phyloP scores from a whole-genome alignment of 768 basidiomycete genomes.

The Coprinopsis sp. region DNA sequence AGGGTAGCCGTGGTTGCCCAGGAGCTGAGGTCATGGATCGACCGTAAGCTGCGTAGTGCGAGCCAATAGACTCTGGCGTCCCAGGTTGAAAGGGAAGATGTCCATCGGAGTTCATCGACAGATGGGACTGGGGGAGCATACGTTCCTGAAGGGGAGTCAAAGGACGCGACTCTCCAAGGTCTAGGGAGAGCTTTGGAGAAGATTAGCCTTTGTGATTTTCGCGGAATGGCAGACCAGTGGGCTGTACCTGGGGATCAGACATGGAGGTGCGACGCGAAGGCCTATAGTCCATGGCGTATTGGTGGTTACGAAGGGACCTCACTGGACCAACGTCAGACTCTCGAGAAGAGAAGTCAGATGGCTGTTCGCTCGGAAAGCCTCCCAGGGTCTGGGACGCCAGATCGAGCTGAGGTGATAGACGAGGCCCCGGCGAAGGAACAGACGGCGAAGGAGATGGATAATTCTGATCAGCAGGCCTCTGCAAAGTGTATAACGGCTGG shows the following conservation, averaged over 20 bases:
- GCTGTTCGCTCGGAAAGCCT: not conserved
- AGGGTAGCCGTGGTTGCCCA: slow-evolving; percentile 44
- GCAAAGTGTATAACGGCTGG: slow-evolving; percentile 8
- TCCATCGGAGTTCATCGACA: slow-evolving; percentile 10
- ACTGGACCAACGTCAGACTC: slow-evolving; percentile 6
- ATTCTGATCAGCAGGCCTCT: slow-evolving; percentile 11
- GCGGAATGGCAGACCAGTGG: no score
- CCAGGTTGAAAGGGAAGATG: slow-evolving; percentile 34
- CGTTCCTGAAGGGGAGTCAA: not conserved
- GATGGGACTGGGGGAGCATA: slow-evolving; percentile 3
- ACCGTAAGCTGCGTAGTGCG: slow-evolving; percentile 40
- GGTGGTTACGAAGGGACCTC: not conserved
- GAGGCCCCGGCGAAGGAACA: slow-evolving; percentile 32
- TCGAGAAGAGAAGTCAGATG: not conserved
- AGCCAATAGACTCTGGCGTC: slow-evolving; percentile 41
- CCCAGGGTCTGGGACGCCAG: slow-evolving; percentile 1
- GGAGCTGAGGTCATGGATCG: slow-evolving; percentile 33
- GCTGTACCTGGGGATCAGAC: not conserved
- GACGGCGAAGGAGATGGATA: slow-evolving; percentile 37
- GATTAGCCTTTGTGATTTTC: no score
- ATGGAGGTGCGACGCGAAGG: not conserved
- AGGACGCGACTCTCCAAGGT: not conserved
- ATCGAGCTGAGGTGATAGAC: slow-evolving; percentile 20
- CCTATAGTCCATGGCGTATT: not conserved
- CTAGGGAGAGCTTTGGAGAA: slow-evolving; percentile 1